Evolutionary conservation across 768 basidiomycete genomes (phyloP).

Genomic region (Lactarius trivialis): DNA sequence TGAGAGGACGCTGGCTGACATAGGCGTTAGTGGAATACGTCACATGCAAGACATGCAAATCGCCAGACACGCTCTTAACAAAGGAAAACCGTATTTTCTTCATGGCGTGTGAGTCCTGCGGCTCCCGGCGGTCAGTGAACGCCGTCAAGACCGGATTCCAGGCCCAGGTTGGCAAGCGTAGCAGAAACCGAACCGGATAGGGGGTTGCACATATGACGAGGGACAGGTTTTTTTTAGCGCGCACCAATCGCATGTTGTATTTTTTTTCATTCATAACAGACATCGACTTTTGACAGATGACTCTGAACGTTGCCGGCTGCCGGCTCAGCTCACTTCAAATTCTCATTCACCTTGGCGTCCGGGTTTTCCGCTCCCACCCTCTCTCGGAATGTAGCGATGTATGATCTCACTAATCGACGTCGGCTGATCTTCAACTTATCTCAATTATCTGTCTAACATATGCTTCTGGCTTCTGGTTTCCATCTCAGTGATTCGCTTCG

Average conservation of each 20-base stretch:
- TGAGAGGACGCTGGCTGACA: constrained; percentile 5
- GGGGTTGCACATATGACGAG: constrained; percentile 11
- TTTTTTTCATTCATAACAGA: constrained; percentile 18
- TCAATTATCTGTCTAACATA: constrained; percentile 9
- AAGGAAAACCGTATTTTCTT: constrained; percentile 99
- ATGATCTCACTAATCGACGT: constrained; percentile 22
- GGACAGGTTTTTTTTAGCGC: constrained; percentile 16
- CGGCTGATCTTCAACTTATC: constrained; percentile 22
- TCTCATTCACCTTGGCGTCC: constrained; percentile 6
- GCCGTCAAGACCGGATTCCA: constrained; percentile 99
- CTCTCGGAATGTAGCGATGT: constrained; percentile 10
- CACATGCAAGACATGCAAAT: constrained; percentile 99
- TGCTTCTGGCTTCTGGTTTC: constrained; percentile 19
- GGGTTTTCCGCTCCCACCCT: constrained; percentile 7
- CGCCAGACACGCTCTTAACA: constrained; percentile 90
- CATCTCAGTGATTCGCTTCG: constrained; percentile 20
- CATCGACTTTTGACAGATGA: constrained; percentile 18
- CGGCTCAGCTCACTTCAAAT: constrained; percentile 16
- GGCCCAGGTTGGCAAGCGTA: constrained; percentile 87
- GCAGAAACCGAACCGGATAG: constrained; percentile 70
- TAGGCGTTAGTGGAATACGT: constrained; percentile 81
- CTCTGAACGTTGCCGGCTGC: constrained; percentile 3
- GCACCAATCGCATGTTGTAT: constrained; percentile 22
- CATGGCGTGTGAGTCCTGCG: constrained; percentile 89
- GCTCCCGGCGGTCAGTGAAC: constrained; percentile 85